Conservation (phyloP, 2,329 filamentous ascomycete species). For the Niveomyces coronatus region DNA sequence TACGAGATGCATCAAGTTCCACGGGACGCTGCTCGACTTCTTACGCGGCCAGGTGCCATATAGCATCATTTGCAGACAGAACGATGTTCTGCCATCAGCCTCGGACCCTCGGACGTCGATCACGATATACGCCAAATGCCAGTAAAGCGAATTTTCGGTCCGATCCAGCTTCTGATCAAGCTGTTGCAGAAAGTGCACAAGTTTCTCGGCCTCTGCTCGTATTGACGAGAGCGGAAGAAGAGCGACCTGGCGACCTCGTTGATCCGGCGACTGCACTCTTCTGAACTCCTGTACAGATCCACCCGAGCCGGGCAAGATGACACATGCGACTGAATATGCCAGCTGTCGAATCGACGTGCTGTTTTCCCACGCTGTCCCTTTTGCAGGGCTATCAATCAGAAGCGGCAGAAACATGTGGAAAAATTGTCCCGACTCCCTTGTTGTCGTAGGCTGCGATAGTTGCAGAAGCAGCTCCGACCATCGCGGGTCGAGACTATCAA, state of each 20-base stretch:
- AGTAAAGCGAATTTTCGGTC: conserved; percentile 10
- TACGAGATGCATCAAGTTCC: conserved; percentile 50
- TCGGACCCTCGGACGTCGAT: conserved; percentile 21
- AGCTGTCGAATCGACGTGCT: conserved; percentile 39
- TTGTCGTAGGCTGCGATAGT: conserved; percentile 12
- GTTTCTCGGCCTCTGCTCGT: conserved; percentile 10
- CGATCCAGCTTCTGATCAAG: neutral
- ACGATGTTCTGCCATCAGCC: conserved; percentile 19
- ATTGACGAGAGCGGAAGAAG: conserved; percentile 11
- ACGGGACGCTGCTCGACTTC: conserved; percentile 21
- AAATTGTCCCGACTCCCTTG: conserved; percentile 8
- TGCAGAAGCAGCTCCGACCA: conserved; percentile 29
- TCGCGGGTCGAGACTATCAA: conserved; percentile 25
- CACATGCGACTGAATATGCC: conserved; percentile 41
- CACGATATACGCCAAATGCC: conserved; percentile 18
- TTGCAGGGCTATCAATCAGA: conserved; percentile 45
- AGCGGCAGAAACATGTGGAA: conserved; percentile 54
- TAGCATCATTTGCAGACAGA: conserved; percentile 16
- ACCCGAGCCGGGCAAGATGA: conserved; percentile 10
- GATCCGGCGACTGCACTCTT: conserved; percentile 20
- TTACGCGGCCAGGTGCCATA: conserved; percentile 5
- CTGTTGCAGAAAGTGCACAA: conserved; percentile 14
- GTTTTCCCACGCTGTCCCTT: conserved; percentile 46
- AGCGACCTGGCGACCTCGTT: conserved; percentile 19
- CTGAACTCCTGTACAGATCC: conserved; percentile 26